These are phyloP conservation scores for Eutypella sp. DNA, from an alignment of 2,329 filamentous ascomycete genomes.

Conservation along the genomic window DNA sequence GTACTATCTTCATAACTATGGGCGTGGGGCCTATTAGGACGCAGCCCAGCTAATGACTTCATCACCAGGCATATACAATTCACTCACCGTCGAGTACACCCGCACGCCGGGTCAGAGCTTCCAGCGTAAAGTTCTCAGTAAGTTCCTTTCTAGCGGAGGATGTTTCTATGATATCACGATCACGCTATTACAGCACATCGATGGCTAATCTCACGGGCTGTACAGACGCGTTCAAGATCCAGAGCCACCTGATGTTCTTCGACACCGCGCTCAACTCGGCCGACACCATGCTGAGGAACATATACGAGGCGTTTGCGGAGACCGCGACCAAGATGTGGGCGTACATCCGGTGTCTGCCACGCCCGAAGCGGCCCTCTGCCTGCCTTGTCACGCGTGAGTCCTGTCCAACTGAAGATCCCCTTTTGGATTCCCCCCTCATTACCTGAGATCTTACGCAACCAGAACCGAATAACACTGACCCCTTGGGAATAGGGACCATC, in stretches of 20 bases:
- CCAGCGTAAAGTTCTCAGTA: slow-evolving; percentile 70
- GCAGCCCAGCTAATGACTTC: slow-evolving; percentile 6
- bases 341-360: slow-evolving; percentile 55
- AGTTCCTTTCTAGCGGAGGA: slow-evolving; percentile 18
- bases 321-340: slow-evolving; percentile 71
- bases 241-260: slow-evolving; percentile 78
- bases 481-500: slow-evolving; percentile 50
- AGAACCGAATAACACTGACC: slow-evolving; percentile 2
- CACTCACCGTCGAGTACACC: slow-evolving; percentile 73
- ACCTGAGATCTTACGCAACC: background rate
- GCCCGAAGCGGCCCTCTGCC: slow-evolving; percentile 48
- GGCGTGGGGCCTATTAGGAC: slow-evolving; percentile 8
- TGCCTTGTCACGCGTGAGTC: slow-evolving; percentile 59
- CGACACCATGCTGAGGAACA: slow-evolving; percentile 64
- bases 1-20: slow-evolving; percentile 22
- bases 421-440: background rate
- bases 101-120: slow-evolving; percentile 72
- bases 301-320: slow-evolving; percentile 70
- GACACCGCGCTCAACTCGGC: slow-evolving; percentile 74
- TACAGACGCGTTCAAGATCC: slow-evolving; percentile 70
- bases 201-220: too few relatives aligned
- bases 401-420: background rate
- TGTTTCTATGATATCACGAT: background rate
- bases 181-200: too few relatives aligned
- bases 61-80: slow-evolving; percentile 54